Percentiles rank a stretch among this genome's conserved stretches.
phyloP scores from a whole-genome alignment of 495 filamentous ascomycete species.

The Xanthoparmelia taractica region DNA sequence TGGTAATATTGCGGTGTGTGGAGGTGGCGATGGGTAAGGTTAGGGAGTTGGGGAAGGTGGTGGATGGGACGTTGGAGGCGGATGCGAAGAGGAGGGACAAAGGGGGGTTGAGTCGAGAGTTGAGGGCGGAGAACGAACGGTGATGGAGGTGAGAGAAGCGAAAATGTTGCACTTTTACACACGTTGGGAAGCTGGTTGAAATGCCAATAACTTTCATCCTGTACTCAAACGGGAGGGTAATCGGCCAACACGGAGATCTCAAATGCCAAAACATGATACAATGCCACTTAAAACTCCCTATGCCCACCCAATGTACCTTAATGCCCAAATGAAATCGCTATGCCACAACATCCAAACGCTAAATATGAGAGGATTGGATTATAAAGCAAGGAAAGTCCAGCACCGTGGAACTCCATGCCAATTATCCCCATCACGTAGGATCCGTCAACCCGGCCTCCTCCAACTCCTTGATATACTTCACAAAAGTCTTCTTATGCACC shows the following conservation, averaged over 20 bases:
- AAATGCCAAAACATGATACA: neutral
- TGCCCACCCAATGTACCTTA: neutral
- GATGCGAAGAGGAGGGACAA: conserved; percentile 70
- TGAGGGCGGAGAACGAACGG: conserved; percentile 76
- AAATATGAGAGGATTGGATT: neutral
- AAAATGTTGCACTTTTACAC: neutral
- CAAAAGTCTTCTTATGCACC: conserved; percentile 96
- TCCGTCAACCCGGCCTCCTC: conserved; percentile 41
- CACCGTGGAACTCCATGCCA: neutral
- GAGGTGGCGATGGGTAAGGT: conserved; percentile 65
- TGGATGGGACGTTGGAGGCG: conserved; percentile 64
- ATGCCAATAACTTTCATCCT: neutral
- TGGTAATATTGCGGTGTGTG: conserved; percentile 62
- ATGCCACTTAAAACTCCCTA: too few relatives aligned
- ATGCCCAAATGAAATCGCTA: neutral
- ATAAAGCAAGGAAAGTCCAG: neutral
- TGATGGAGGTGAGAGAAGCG: conserved; percentile 12
- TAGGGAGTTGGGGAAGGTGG: conserved; percentile 62
- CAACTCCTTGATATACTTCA: conserved; percentile 81
- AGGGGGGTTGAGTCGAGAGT: conserved; percentile 64
- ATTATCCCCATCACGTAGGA: neutral
- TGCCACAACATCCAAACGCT: neutral
- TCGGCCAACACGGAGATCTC: neutral
- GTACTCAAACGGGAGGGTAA: neutral
- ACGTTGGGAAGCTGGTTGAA: neutral